A percentile compares a stretch with the other conserved stretches of the same genome.
Conservation (phyloP, 2,329 filamentous ascomycete species). For the Epichloe hybrida region DNA sequence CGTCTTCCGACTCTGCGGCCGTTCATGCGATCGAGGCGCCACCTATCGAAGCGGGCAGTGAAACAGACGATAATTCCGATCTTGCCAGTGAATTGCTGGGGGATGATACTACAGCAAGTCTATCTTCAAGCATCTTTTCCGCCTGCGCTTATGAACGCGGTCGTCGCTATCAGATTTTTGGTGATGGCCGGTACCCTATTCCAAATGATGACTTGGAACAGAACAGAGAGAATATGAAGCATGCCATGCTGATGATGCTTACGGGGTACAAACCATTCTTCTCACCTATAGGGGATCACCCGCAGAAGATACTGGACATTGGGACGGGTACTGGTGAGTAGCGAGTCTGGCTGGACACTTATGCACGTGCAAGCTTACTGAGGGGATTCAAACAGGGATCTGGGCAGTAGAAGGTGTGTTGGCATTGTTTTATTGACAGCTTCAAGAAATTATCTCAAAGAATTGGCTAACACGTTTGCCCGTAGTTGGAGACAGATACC, state of each 20-base stretch:
- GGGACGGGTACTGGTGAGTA: slow-evolving; percentile 17
- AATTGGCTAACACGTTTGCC: not conserved
- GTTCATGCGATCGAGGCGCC: slow-evolving; percentile 1
- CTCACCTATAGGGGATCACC: slow-evolving; percentile 24
- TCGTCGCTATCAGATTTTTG: slow-evolving; percentile 20
- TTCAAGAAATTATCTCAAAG: not conserved
- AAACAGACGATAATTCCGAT: slow-evolving; percentile 4
- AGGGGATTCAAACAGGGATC: slow-evolving; percentile 3
- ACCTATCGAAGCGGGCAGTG: not conserved
- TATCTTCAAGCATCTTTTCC: slow-evolving; percentile 7
- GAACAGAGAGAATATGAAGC: slow-evolving; percentile 25
- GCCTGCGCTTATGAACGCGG: slow-evolving; percentile 6
- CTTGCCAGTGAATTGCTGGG: not conserved
- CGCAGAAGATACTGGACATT: slow-evolving; percentile 25
- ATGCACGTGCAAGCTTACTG: not conserved
- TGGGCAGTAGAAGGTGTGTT: slow-evolving; percentile 7
- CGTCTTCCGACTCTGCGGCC: not conserved
- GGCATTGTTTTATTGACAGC: not conserved
- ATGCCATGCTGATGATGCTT: slow-evolving; percentile 23
- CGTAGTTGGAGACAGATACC: slow-evolving; percentile 15
- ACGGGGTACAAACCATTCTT: slow-evolving; percentile 24
- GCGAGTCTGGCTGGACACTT: not conserved
- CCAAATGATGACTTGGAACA: slow-evolving; percentile 27
- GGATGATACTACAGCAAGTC: slow-evolving; percentile 3
- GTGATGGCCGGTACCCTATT: slow-evolving; percentile 22